Base-by-base conservation (phyloP, 1,284 basidiomycete genomes). In the Marasmius sp. region DNA sequence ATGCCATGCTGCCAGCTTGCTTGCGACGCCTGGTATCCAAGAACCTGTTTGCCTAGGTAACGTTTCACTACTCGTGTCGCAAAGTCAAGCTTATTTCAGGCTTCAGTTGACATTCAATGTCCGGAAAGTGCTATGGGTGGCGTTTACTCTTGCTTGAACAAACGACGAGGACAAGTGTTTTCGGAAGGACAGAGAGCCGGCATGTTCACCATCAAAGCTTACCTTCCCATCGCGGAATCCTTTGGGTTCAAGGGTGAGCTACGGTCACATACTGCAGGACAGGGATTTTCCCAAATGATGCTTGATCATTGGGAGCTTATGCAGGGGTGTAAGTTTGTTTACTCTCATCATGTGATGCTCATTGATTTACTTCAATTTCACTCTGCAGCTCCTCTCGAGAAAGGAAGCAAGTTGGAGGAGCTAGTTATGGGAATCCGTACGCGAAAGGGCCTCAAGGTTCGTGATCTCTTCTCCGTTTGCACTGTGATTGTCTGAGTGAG, bases 181-280 rank as follows among this genome's bases (percentile, higher is more conserved):
- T 93, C 90, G 70, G 94, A 99, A 80, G 97, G 98, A 81, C 97
- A 98, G 81, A 85, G 97, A 72, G 83, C 91, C 9, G 97, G 97
- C 65, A 98, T 99, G 95, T 98, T 97, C 88, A 99, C 94, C 61
- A 93, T 99, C 81, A 99, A 98, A 88, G 96, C 96, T 39, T 97
- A 96, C 85, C 85, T 98, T 59, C 97, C 97, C 74, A 95, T 98
- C 79, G 83, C 85, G 78, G 97, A 98, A 81, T 98, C 97, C 18
- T 99, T 99, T 83, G 97, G 97, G 70, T 99, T 99, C 91, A 98
- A 97, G 79, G 95, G 92, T 71, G 96, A 94, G 70, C 88, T 99
- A 61, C 93, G 97, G 72, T 87, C 90, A 74, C 90, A 92, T 64
- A 99, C 97, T 57, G 88, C 86, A 75, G 97, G 97, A 63, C 97